phyloP scores from a whole-genome alignment of 2,329 filamentous ascomycete genomes.

The Alternaria novae-zelandiae region DNA sequence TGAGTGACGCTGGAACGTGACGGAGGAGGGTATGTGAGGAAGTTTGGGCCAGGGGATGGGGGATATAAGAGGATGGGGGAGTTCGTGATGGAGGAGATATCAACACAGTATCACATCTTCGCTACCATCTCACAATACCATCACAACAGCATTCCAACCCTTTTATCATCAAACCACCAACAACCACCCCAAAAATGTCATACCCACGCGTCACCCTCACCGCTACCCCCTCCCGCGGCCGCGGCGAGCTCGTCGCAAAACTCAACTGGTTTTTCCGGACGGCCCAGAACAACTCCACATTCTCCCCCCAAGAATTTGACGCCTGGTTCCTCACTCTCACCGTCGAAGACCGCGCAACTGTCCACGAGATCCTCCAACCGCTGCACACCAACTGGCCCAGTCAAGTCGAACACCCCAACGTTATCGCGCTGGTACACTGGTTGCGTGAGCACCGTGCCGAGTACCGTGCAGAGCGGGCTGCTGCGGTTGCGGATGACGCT shows the following conservation, averaged over 20 bases:
- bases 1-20: neutral
- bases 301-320: neutral
- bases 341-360: neutral
- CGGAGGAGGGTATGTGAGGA: neutral
- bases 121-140: neutral
- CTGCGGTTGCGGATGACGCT: neutral
- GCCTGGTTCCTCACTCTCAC: neutral
- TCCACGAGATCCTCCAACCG: neutral
- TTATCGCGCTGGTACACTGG: neutral
- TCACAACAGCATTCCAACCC: neutral
- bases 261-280: neutral
- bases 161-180: neutral
- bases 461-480: neutral
- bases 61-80: neutral
- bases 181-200: neutral
- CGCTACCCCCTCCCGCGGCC: neutral
- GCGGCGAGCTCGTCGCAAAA: neutral
- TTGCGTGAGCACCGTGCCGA: neutral
- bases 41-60: neutral
- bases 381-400: neutral
- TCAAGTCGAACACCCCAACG: neutral
- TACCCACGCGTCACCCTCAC: neutral
- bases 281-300: accelerated
- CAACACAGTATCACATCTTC: neutral
- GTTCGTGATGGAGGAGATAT: neutral